A percentile compares a stretch with the other conserved stretches of the same genome.
Evolutionary conservation across 1,284 basidiomycete genomes (phyloP).

Genomic region (Sphaerobolus stellatus): DNA sequence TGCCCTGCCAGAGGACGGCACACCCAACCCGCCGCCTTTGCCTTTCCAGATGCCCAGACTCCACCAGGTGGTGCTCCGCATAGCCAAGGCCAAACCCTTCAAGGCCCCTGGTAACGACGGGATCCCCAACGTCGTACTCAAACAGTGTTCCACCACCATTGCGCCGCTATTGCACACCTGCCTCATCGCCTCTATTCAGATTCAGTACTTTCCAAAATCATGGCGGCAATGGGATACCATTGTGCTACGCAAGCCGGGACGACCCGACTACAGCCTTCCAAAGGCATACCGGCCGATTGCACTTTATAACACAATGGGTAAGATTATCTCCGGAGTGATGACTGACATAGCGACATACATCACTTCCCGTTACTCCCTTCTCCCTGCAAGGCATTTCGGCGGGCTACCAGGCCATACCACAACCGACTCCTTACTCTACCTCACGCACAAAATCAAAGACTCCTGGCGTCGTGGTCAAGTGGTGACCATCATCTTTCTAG

Average conservation of each 20-base stretch:
- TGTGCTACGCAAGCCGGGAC: conserved; percentile 17
- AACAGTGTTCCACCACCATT: conserved; percentile 25
- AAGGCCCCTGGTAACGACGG: conserved; percentile 39
- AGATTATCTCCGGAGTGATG: conserved; percentile 30
- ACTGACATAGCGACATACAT: conserved; percentile 24
- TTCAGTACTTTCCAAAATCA: conserved; percentile 27
- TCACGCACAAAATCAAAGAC: conserved; percentile 31
- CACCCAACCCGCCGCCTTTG: neutral
- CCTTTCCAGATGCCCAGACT: too few species aligned
- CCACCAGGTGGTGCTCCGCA: conserved; percentile 1
- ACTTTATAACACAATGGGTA: conserved; percentile 36
- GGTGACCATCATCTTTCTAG: conserved; percentile 16
- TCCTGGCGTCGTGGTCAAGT: conserved; percentile 35
- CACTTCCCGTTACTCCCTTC: conserved; percentile 24
- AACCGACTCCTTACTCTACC: conserved; percentile 36
- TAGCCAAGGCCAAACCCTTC: conserved; percentile 22
- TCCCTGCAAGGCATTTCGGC: too few species aligned
- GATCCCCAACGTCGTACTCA: conserved; percentile 37
- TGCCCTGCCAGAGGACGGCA: neutral
- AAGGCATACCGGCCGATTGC: conserved; percentile 25
- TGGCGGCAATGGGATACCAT: conserved; percentile 35
- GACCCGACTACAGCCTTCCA: neutral
- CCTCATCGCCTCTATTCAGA: neutral
- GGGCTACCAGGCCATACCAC: conserved; percentile 36
- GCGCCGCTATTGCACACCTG: conserved; percentile 5